Percentiles rank a stretch among this genome's conserved stretches.
phyloP scores from a whole-genome alignment of 2,329 filamentous ascomycete species.

The Nemania diffusa region DNA sequence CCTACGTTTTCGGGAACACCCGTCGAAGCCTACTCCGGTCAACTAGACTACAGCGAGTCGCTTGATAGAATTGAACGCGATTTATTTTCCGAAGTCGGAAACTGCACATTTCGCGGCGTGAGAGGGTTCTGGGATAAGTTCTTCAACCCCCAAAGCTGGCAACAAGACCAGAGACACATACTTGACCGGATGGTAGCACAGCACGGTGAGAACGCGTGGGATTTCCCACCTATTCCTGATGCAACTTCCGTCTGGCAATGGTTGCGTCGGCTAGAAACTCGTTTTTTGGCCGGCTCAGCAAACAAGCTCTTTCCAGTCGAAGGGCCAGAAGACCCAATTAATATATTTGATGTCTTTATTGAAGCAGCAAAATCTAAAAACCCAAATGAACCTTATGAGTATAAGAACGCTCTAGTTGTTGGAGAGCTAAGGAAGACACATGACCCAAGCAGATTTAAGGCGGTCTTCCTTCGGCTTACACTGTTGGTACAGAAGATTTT shows the following conservation, averaged over 20 bases:
- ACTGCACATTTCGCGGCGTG: slow-evolving; percentile 17
- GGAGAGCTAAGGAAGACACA: slow-evolving; percentile 12
- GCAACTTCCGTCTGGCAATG: slow-evolving; percentile 13
- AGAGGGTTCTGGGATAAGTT: slow-evolving; percentile 24
- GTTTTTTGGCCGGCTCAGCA: not conserved
- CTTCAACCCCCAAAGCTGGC: slow-evolving; percentile 20
- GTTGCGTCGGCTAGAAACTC: slow-evolving; percentile 13
- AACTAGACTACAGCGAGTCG: slow-evolving; percentile 14
- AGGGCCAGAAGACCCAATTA: slow-evolving; percentile 22
- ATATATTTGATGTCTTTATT: slow-evolving; percentile 28
- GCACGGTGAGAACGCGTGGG: slow-evolving; percentile 6
- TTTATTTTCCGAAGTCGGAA: slow-evolving; percentile 16
- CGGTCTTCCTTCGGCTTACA: slow-evolving; percentile 14
- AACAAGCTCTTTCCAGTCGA: slow-evolving; percentile 25
- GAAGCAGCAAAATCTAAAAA: not conserved
- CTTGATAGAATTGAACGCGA: slow-evolving; percentile 8
- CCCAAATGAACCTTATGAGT: not conserved
- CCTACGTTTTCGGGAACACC: slow-evolving; percentile 14
- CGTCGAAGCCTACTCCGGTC: slow-evolving; percentile 5
- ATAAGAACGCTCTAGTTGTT: slow-evolving; percentile 22
- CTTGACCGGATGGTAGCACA: not conserved
- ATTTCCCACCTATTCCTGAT: not conserved
- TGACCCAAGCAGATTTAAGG: slow-evolving; percentile 13
- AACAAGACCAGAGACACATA: slow-evolving; percentile 8
- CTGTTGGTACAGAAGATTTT: slow-evolving; percentile 19